phyloP scores from a whole-genome alignment of 225 moss, liverwort and hornwort species.

The Takakia lepidozioides region DNA sequence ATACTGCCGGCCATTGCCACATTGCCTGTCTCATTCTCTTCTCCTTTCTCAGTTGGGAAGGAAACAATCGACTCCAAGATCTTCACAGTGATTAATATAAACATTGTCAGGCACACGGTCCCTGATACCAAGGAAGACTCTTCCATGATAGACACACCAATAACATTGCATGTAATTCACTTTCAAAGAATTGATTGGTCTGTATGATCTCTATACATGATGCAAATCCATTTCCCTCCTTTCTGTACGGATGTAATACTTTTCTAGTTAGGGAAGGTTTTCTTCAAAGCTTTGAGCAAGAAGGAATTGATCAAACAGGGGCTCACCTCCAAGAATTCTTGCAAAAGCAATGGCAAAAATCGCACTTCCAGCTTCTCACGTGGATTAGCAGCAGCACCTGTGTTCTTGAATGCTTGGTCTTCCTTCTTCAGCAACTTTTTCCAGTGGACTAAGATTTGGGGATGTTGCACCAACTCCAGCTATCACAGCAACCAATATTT shows the following conservation, averaged over 20 bases:
- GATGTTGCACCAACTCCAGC: conserved; percentile 85
- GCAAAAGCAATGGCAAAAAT: conserved; percentile 75
- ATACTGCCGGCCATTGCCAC: conserved; percentile 5
- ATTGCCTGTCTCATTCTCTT: conserved; percentile 15
- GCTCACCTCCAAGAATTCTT: conserved; percentile 60
- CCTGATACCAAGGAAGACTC: too few relatives aligned
- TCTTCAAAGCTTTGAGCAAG: too few relatives aligned
- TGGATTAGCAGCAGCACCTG: conserved; percentile 39
- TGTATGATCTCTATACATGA: too few relatives aligned
- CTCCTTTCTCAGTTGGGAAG: conserved; percentile 11
- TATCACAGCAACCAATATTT: too few relatives aligned
- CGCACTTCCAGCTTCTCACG: conserved; percentile 78
- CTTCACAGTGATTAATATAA: conserved; percentile 7
- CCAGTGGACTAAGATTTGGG: conserved; percentile 76
- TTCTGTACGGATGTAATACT: too few relatives aligned
- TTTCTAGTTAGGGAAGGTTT: too few relatives aligned
- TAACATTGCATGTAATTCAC: too few relatives aligned
- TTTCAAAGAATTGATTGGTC: too few relatives aligned
- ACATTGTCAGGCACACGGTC: too few relatives aligned
- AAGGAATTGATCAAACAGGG: too few relatives aligned
- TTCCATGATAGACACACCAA: too few relatives aligned
- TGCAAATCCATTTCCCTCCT: too few relatives aligned
- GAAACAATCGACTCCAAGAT: conserved; percentile 54
- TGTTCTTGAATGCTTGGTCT: conserved; percentile 48
- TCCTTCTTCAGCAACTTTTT: conserved; percentile 71